phyloP scores from a whole-genome alignment of 345 rosid genomes.

The Brassica carinata region DNA sequence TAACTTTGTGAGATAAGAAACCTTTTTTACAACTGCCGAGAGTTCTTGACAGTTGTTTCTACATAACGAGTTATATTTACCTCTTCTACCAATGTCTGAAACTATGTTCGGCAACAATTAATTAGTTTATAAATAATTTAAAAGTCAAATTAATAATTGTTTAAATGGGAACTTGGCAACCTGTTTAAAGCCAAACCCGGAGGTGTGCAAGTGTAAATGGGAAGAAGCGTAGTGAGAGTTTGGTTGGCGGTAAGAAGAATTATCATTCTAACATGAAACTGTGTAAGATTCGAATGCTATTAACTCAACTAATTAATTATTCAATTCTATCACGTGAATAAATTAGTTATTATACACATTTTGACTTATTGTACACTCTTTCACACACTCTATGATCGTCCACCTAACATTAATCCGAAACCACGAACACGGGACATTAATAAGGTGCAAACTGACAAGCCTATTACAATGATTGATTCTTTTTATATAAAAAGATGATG shows the following conservation, averaged over 20 bases:
- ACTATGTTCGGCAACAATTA: not conserved
- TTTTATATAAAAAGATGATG: not conserved
- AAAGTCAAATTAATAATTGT: not conserved
- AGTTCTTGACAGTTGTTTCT: not conserved
- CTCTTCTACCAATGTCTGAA: not conserved
- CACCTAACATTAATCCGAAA: not conserved
- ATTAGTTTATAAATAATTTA: not conserved
- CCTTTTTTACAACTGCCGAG: not conserved
- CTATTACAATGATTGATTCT: not conserved
- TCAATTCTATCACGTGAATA: constrained; percentile 12
- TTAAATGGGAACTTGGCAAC: not conserved
- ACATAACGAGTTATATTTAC: not conserved
- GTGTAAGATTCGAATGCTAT: constrained; percentile 16
- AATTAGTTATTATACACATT: not conserved
- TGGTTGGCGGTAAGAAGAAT: constrained; percentile 15
- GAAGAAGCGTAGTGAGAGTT: not conserved
- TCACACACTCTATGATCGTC: constrained; percentile 1
- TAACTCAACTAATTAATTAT: not conserved
- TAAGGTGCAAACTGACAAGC: not conserved
- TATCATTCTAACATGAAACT: not conserved
- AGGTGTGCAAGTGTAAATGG: constrained; percentile 5
- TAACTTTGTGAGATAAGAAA: not conserved
- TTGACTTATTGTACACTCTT: constrained; percentile 24
- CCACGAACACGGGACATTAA: not conserved
- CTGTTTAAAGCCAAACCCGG: not conserved